Base-by-base conservation (phyloP, 805 yeast genomes). In the Ogataea pignaliae region DNA sequence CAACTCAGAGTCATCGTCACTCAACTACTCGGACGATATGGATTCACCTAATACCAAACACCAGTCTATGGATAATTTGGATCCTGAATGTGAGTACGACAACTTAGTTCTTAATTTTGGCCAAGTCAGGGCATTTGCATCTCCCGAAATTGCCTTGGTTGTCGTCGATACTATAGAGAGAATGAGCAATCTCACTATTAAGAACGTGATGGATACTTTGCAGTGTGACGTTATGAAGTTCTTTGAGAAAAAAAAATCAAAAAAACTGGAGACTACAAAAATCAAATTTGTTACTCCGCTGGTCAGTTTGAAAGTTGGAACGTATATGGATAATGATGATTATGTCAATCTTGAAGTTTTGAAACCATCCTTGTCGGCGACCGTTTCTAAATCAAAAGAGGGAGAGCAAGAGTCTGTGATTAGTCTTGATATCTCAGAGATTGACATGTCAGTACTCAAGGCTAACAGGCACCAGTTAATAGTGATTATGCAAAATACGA, bases 191-290 rank as follows among this genome's bases (percentile, higher is more conserved):
- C 65, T 67, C 13, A 66, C 74, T 2, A 57, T 80, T 30, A 72
- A 71, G 10, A 68, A 71, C 11, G 68, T 79, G 5, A 65, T 89
- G 53, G 97, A 90, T 59, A 59, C 60, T 14, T 63, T 88, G 13
- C 95, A 90, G 46, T 60, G 77, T 14, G 76, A 78, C 10, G 75
- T 84, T 2, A 69, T 86, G 11, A 60, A 63, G 30, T 63, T 66
- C 9, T 60, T 86, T 21, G 43, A 34, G 11, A 16, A 18, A 15
- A 47, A 45, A n/a, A 29, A 44, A 9, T 28, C 29, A 2, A 28
- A 39, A 3, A 50, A 61, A 0, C 63, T 71, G 1, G 52, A 60
- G n/a, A 67, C 72, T 6, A 55, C 58, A 21, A 79, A 74, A 45
- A 12, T 76, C 10, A 65, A 83, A 29, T 44, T 83, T 8, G 71